Percentiles rank a stretch among this genome's conserved stretches.
Conservation (phyloP, 306 rosid genomes). For the Amphicarpaea edgeworthii region DNA sequence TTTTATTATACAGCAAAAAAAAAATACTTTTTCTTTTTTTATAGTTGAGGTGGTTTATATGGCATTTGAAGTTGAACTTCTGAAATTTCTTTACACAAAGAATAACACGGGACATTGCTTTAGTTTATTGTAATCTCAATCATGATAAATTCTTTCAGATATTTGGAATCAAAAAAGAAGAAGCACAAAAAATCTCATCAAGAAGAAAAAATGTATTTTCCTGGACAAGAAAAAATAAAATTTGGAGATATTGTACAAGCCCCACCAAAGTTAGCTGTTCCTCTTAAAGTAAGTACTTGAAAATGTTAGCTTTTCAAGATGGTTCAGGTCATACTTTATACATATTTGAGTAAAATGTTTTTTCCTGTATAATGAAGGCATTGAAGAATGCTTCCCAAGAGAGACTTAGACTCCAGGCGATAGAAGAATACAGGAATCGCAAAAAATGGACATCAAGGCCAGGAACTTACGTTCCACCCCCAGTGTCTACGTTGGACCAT, state of each 20-base stretch:
- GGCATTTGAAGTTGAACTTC: conserved; percentile 22
- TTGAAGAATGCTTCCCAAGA: conserved; percentile 75
- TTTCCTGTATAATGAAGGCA: conserved; percentile 58
- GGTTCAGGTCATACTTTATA: not conserved
- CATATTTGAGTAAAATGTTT: conserved; percentile 29
- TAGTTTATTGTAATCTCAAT: conserved; percentile 25
- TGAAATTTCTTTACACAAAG: not conserved
- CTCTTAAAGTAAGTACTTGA: conserved; percentile 68
- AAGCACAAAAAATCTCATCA: conserved; percentile 64
- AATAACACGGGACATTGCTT: not conserved
- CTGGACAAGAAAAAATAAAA: conserved; percentile 71
- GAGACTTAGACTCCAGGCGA: conserved; percentile 80
- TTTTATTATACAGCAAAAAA: not conserved
- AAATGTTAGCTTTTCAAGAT: conserved; percentile 30
- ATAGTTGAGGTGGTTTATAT: not conserved
- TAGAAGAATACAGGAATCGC: conserved; percentile 83
- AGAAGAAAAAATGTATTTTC: conserved; percentile 66
- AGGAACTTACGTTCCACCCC: conserved; percentile 68
- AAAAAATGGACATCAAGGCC: conserved; percentile 89
- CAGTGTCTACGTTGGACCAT: conserved; percentile 35
- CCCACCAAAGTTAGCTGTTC: conserved; percentile 75
- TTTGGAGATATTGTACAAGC: conserved; percentile 95
- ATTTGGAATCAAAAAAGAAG: conserved; percentile 68
- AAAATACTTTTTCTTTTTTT: conserved; percentile 9
- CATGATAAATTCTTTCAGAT: conserved; percentile 59